Percentiles rank a stretch among this genome's conserved stretches.
These are phyloP conservation scores for Cornus suecica DNA, from an alignment of 148 eudicot genomes.

Conservation along the genomic window DNA sequence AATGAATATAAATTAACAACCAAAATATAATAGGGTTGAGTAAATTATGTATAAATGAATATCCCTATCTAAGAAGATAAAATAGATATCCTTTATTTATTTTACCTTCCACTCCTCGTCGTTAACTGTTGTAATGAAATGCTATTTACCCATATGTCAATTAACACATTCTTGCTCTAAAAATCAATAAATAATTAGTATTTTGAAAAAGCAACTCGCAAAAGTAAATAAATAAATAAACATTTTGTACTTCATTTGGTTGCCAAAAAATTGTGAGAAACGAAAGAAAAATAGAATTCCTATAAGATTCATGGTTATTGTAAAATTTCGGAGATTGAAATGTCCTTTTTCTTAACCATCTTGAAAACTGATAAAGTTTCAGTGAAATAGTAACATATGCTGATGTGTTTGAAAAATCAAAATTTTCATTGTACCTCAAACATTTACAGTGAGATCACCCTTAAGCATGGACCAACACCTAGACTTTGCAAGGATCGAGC, in stretches of 20 bases:
- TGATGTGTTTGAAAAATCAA: no score
- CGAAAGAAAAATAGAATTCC: no score
- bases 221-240: neutral
- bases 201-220: neutral
- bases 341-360: no score
- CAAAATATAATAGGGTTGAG: no score
- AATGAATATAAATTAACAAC: no score
- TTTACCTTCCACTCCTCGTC: conserved; percentile 71
- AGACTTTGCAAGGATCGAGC: conserved; percentile 36
- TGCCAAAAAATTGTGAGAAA: neutral
- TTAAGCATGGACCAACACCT: conserved; percentile 85
- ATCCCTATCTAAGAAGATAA: no score
- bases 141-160: conserved; percentile 59
- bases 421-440: conserved; percentile 56
- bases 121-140: conserved; percentile 74
- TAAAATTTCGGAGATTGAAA: no score
- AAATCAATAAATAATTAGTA: neutral
- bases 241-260: neutral
- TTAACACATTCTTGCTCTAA: conserved; percentile 45
- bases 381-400: no score
- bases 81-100: no score
- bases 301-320: no score
- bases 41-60: no score
- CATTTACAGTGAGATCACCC: conserved; percentile 44
- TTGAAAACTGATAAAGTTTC: no score